Evolutionary conservation across 2,329 filamentous ascomycete genomes (phyloP), one percentile per base, ranked within the genome.

Genomic region (Trichoderma oligosporum): DNA sequence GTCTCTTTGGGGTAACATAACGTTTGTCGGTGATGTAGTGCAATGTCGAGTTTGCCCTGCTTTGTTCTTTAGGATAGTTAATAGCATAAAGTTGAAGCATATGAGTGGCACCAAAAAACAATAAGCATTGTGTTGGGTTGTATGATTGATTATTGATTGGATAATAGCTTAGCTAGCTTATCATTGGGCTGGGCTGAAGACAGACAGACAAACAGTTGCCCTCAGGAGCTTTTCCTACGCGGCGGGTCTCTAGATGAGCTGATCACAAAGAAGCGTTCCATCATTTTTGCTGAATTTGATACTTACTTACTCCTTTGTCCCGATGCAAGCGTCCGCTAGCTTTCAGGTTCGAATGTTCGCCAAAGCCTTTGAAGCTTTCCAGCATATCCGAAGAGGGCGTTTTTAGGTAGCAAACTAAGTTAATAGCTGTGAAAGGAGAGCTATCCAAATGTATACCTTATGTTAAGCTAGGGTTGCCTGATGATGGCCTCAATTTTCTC

Each of bases 21-120:
- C 35, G 47, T 27, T 51, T 38, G 24, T 51, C 39, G 25, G 47
- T 39, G 47, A 25, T 45, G 47, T 18, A 39, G 47, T n/a, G 24
- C 41, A 29, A 45, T 22, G 11, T 27, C 22, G 38, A 20, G 14
- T 16, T 11, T 20, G 20, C 3, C n/a, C 7, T 27, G n/a, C 7
- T 45, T 27, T 29, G 24, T 45, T 27, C n/a, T 45, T n/a, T 29
- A 45, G 24, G 41, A 27, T 45, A 45, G 41, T 8, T 29, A 24
- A 45, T n/a, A n/a, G n/a, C n/a, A n/a, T n/a, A n/a, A n/a, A n/a
- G n/a, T n/a, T n/a, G n/a, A n/a, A n/a, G n/a, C n/a, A n/a, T n/a
- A n/a, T n/a, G n/a, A n/a, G n/a, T n/a, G n/a, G n/a, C n/a, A n/a
- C n/a, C n/a, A n/a, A n/a, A n/a, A n/a, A n/a, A n/a, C n/a, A n/a